Evolutionary conservation across 371 early-diverging fungal genomes (phyloP), one percentile per base, ranked within the genome.

Genomic region (Syncephalastrum racemosum): DNA sequence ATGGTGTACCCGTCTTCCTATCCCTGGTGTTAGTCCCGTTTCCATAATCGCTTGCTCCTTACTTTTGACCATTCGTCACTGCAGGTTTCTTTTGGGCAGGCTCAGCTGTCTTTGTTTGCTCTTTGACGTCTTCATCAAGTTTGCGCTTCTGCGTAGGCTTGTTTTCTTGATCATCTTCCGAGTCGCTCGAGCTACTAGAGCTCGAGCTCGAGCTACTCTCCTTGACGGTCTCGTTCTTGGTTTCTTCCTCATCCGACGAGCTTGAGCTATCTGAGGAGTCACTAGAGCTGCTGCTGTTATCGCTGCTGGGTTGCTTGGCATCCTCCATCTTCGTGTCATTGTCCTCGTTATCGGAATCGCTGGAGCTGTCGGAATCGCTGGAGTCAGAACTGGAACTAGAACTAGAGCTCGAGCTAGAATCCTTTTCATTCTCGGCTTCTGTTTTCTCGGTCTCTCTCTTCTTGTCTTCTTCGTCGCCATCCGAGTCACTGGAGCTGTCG

Each of bases 1-100:
- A 95, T 5, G 86, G 91, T 27, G 77, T 78, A 27, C 82, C 83
- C 45, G 81, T 83, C 19, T 62, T 67, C 43, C 59, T 48, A n/a
- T 36, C 42, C 23, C 25, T 24, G 19, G 4, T 14, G 8, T 54
- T 66, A 71, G 31, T 27, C 23, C 24, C 20, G 18, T 41, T 14
- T 4, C 42, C 54, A 51, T 40, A 46, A 27, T 49, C 27, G 41
- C 3, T n/a, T 31, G 13, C 27, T 51, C 12, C 25, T 54, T 31
- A 13, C 39, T 36, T 53, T 23, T 41, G 53, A 39, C 15, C 31
- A 15, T 51, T 43, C 16, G 60, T 42, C 22, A 20, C 16, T 24
- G 25, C 23, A 2, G 54, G 23, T 8, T 36, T 18, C 13, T 36
- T 16, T 10, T 13, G 15, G 39, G 19, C 16, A 41, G 24, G 46